A percentile compares a stretch with the other conserved stretches of the same genome.
Conservation (phyloP, 2,329 filamentous ascomycete genomes). For the Falciphora oryzae region DNA sequence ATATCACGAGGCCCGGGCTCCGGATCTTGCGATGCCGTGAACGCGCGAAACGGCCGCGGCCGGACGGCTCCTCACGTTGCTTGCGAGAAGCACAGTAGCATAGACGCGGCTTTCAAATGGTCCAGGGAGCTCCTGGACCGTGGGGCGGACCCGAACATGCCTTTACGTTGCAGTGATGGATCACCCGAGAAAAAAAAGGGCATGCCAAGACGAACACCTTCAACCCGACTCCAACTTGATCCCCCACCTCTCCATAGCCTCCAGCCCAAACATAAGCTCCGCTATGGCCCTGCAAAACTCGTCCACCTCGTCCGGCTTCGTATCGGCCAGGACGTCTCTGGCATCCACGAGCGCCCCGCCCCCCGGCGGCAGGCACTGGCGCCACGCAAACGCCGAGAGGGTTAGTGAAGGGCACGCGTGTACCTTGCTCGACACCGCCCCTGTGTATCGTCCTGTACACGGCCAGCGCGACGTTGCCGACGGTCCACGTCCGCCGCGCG, state of each 20-base stretch:
- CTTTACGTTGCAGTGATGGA: no score
- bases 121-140: no score
- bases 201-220: no score
- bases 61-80: background rate
- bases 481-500: conserved; percentile 23
- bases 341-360: conserved; percentile 9
- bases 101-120: no score
- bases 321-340: conserved; percentile 11
- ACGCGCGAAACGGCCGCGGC: background rate
- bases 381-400: conserved; percentile 21
- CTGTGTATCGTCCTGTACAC: conserved; percentile 20
- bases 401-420: conserved; percentile 21
- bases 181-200: no score
- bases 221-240: background rate
- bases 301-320: conserved; percentile 15
- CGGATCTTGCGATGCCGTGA: background rate
- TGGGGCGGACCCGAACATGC: no score
- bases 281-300: conserved; percentile 15
- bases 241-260: conserved; percentile 15
- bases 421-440: conserved; percentile 19
- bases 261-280: conserved; percentile 14
- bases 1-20: no score
- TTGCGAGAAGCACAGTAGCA: no score
- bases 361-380: conserved; percentile 6
- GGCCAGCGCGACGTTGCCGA: conserved; percentile 15